These are phyloP conservation scores for Chaetomiaceae sp. DNA, from an alignment of 2,329 filamentous ascomycete species.

Conservation along the genomic window DNA sequence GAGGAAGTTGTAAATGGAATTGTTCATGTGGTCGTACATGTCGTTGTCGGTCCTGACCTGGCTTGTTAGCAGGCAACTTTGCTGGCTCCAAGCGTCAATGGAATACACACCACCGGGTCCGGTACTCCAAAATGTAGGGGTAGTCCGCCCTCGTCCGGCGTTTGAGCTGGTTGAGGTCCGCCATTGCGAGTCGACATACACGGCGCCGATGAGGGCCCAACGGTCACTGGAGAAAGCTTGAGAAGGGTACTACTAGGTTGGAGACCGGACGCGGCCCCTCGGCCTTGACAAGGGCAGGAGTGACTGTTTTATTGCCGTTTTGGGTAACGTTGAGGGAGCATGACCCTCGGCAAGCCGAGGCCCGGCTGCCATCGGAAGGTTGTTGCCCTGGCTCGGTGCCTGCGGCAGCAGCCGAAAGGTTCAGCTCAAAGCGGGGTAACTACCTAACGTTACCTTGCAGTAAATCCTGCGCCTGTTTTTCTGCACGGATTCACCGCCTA, in stretches of 20 bases:
- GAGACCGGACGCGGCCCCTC: too few relatives aligned
- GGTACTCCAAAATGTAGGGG: constrained; percentile 71
- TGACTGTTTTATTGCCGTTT: too few relatives aligned
- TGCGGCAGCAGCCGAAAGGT: background rate
- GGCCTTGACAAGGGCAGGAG: too few relatives aligned
- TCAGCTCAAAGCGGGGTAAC: background rate
- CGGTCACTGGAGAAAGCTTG: too few relatives aligned
- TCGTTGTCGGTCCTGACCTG: constrained; percentile 76
- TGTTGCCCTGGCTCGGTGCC: background rate
- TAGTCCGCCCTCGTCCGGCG: constrained; percentile 67
- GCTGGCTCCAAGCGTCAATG: background rate
- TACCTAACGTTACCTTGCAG: background rate
- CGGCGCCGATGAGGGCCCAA: background rate
- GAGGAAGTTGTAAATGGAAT: constrained; percentile 78
- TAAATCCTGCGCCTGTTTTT: background rate
- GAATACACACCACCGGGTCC: constrained; percentile 79
- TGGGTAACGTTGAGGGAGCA: too few relatives aligned
- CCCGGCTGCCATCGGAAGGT: background rate
- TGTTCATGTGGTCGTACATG: constrained; percentile 94
- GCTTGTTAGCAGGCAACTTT: background rate
- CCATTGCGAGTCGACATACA: constrained; percentile 28
- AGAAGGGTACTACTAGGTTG: too few relatives aligned
- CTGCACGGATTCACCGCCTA: too few relatives aligned
- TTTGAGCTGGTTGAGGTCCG: constrained; percentile 46
- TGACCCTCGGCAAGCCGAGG: background rate